Evolutionary conservation across 2,329 filamentous ascomycete species (phyloP), one percentile per base, ranked within the genome.

Genomic region (Dendrostoma leiphaemia): DNA sequence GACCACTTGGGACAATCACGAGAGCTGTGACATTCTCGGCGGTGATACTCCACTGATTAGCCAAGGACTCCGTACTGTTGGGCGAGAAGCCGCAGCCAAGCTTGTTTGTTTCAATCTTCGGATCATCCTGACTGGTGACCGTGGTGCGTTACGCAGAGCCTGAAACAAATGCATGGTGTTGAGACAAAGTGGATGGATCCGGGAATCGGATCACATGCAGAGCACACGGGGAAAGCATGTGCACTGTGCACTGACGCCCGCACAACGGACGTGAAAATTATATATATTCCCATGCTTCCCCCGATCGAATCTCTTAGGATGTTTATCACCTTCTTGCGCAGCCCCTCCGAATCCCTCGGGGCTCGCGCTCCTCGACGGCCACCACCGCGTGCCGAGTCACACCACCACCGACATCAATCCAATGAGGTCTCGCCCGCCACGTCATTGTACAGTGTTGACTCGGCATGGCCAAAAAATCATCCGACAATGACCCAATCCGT

Each of bases 141-240:
- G 34, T 26, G 12, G 12, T 43, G 37, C 44, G 12, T 10, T n/a
- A n/a, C n/a, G n/a, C n/a, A n/a, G n/a, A n/a, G 29, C 37, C 38
- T 54, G 52, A 54, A 54, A 54, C 52, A 23, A 34, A 17, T 38
- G 26, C 26, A 43, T 45, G 13, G 31, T 38, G 40, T 44, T 40
- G 52, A 44, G 31, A 54, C 52, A 40, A 5, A 12, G 9, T 2
- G 24, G 17, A 38, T 50, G 52, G 52, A 38, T 9, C 52, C 12
- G 17, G 23, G 21, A 45, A n/a, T n/a, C n/a, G n/a, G n/a, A n/a
- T n/a, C n/a, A n/a, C n/a, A n/a, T n/a, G n/a, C n/a, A n/a, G n/a
- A n/a, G n/a, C n/a, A n/a, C n/a, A n/a, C n/a, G n/a, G n/a, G n/a
- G n/a, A n/a, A n/a, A n/a, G n/a, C n/a, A n/a, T n/a, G n/a, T n/a